phyloP scores from a whole-genome alignment of 2,329 filamentous ascomycete species.

The Pseudogymnoascus sp. region DNA sequence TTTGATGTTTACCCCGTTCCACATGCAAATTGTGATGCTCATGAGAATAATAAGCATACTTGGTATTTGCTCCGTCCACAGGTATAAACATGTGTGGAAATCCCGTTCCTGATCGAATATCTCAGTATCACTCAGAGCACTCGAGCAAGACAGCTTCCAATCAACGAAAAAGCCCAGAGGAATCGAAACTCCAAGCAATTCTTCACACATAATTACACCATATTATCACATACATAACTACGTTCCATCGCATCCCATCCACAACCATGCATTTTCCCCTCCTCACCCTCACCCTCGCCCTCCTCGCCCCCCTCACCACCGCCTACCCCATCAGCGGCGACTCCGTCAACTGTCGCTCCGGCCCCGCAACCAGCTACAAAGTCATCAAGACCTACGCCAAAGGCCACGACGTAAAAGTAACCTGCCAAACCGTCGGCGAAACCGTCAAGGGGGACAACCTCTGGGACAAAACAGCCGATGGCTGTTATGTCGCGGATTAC shows the following conservation, averaged over 20 bases:
- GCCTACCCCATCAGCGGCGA: constrained; percentile 7
- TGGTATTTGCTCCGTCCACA: not conserved
- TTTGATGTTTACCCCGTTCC: not conserved
- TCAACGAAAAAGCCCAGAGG: not conserved
- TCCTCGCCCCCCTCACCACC: not conserved
- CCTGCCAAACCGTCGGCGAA: constrained; percentile 12
- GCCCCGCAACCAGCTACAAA: constrained; percentile 7
- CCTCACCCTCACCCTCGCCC: not conserved
- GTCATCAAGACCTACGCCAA: constrained; percentile 12
- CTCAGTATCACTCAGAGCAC: not conserved
- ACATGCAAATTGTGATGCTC: not conserved
- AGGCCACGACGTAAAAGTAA: constrained; percentile 11
- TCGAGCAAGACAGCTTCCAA: not conserved
- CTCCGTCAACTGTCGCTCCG: constrained; percentile 4
- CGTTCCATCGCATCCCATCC: not conserved
- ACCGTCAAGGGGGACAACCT: constrained; percentile 12
- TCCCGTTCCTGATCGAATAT: not conserved
- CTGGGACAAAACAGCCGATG: constrained; percentile 14
- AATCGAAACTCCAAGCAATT: not conserved
- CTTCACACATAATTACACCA: not conserved
- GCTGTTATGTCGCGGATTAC: constrained; percentile 14
- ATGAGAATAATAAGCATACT: not conserved
- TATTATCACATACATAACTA: not conserved
- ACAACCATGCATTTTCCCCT: not conserved
- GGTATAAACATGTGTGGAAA: not conserved